Evolutionary conservation across 148 eudicot genomes (phyloP).

Genomic region (Rhododendron vialii): DNA sequence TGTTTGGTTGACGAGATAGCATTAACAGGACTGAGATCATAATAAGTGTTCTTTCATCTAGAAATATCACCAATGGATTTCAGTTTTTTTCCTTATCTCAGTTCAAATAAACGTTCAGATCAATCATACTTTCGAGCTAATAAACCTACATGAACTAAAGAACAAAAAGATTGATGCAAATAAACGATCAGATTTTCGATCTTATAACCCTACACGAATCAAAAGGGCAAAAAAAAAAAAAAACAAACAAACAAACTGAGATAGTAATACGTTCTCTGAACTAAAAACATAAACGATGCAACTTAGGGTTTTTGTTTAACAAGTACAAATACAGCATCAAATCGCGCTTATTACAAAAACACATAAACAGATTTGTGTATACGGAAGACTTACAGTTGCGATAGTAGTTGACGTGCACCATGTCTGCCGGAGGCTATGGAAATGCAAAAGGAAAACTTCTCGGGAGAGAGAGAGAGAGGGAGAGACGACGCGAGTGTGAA

Average conservation of each 20-base stretch:
- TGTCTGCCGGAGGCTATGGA: not conserved
- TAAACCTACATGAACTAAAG: not conserved
- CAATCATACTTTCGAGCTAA: not conserved
- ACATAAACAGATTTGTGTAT: not conserved
- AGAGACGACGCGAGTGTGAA: not conserved
- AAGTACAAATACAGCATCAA: no score
- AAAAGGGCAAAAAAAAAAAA: rapidly evolving
- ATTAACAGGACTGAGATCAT: not conserved
- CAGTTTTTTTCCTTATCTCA: not conserved
- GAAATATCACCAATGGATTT: not conserved
- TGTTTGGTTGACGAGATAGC: no score
- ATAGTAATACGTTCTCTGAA: not conserved
- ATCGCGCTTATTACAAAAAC: not conserved
- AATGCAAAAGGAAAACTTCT: not conserved
- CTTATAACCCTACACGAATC: not conserved
- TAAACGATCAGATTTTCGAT: not conserved
- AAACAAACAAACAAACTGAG: not conserved
- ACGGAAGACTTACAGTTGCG: slow-evolving; percentile 14
- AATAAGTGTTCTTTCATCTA: not conserved
- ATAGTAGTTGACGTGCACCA: slow-evolving; percentile 15
- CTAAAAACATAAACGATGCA: not conserved
- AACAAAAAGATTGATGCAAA: not conserved
- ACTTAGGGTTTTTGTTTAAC: no score
- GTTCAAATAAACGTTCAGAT: not conserved
- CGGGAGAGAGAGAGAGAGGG: not conserved